phyloP scores from a whole-genome alignment of 805 yeast species.

The Hanseniaspora guilliermondii region DNA sequence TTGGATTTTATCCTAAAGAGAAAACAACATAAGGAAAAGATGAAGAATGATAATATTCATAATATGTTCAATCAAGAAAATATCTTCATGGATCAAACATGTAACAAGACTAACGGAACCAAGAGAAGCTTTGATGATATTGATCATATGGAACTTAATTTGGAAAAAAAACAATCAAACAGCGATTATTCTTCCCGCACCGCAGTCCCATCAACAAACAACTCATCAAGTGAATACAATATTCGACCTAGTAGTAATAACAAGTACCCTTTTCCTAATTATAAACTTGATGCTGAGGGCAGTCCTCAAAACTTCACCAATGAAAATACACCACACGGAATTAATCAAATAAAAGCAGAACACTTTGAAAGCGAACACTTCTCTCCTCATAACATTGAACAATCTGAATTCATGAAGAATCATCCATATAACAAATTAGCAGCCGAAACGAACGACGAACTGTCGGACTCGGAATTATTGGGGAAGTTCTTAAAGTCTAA shows the following conservation, averaged over 20 bases:
- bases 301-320: background rate
- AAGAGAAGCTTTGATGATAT: background rate
- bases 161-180: background rate
- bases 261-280: slow-evolving; percentile 4
- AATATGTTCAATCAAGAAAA: background rate
- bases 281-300: background rate
- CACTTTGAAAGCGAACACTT: background rate
- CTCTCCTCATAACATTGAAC: background rate
- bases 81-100: background rate
- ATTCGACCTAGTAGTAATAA: background rate
- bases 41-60: background rate
- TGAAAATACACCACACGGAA: background rate
- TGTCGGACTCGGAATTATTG: background rate
- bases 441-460: background rate
- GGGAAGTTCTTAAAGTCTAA: background rate
- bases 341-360: background rate
- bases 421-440: background rate
- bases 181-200: background rate
- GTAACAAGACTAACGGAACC: background rate
- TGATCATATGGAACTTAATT: background rate
- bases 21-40: background rate
- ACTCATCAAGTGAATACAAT: background rate
- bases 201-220: background rate
- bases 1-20: slow-evolving; percentile 4
- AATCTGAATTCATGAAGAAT: slow-evolving; percentile 7